Percentiles rank a stretch among this genome's conserved stretches.
Evolutionary conservation across 345 rosid species (phyloP).

Genomic region (Mercurialis annua): DNA sequence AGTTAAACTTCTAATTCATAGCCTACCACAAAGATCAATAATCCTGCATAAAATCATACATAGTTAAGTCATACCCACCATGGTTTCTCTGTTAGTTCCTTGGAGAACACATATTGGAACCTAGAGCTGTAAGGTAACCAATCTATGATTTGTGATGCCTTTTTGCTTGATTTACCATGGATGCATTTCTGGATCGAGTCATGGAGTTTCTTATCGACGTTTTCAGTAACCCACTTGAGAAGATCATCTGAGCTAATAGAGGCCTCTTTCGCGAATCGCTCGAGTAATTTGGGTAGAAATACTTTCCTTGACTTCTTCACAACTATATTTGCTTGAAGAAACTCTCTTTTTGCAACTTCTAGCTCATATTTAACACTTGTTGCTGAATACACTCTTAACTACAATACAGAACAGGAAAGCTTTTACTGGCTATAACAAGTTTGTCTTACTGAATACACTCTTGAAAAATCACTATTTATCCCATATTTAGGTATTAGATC

Average conservation of each 20-base stretch:
- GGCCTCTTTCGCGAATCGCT: slow-evolving; percentile 69
- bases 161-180: slow-evolving; percentile 47
- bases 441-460: too few relatives aligned
- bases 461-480: too few relatives aligned
- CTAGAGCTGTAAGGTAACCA: slow-evolving; percentile 78
- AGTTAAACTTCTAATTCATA: not conserved
- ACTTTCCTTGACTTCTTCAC: slow-evolving; percentile 66
- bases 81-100: slow-evolving; percentile 64
- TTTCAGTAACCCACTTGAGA: slow-evolving; percentile 54
- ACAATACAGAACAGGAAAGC: slow-evolving; percentile 8
- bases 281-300: slow-evolving; percentile 63
- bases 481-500: too few relatives aligned
- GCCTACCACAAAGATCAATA: not conserved
- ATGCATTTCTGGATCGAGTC: slow-evolving; percentile 56
- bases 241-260: slow-evolving; percentile 51
- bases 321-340: slow-evolving; percentile 50
- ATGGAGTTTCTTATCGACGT: slow-evolving; percentile 55
- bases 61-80: slow-evolving; percentile 36
- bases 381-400: slow-evolving; percentile 74
- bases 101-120: slow-evolving; percentile 67
- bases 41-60: not conserved
- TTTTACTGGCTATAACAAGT: too few relatives aligned
- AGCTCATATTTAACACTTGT: slow-evolving; percentile 58
- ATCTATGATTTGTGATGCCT: slow-evolving; percentile 50
- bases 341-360: slow-evolving; percentile 65